Base-by-base conservation (phyloP, 805 yeast species). In the Candida berthetii region DNA sequence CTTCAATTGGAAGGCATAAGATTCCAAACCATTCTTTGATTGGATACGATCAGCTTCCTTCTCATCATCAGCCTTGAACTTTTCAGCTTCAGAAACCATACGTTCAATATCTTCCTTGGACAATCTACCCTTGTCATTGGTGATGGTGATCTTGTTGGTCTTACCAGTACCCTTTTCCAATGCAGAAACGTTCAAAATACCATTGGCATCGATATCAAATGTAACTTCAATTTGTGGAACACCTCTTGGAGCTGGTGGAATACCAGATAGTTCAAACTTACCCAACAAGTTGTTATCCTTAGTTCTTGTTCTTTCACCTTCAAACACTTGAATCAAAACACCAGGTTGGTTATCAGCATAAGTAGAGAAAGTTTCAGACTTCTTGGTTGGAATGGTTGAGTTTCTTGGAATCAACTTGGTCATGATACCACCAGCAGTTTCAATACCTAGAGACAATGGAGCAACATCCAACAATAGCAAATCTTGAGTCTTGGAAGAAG, bases 401-500 rank as follows among this genome's bases (percentile, higher is more conserved):
- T 91, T 91, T 80, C 99, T 85, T 75, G 96, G 96, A 61, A 91
- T 91, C 74, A 91, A 85, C 75, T 88, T 88, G 71, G 98, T 90
- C 96, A 91, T 90, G 72, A 90, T 93, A 84, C 98, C 98, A 82
- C 99, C 98, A 67, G 97, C 96, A 61, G 97, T 91, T 78, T 91
- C 98, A 71, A 91, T 91, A 84, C 99, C 99, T 61, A 91, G 71
- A 47, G 98, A 90, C 66, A 91, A 81, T 70, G 99, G 98, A 66
- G 97, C 96, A 70, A 91, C 99, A 81, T 91, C 99, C 68, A 93
- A 84, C 66, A 91, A 81, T 66, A 93, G 79, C 68, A 90, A 76
- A 68, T 90, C 98, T 76, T 91, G 96, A 53, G 97, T 91, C 87
- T 90, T 90, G 51, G 96, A 85, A 39, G 97, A 89, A 56, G 93